These are phyloP conservation scores for Nitzschia inconspicua DNA, from an alignment of 108 stramenopile genomes.

Conservation along the genomic window DNA sequence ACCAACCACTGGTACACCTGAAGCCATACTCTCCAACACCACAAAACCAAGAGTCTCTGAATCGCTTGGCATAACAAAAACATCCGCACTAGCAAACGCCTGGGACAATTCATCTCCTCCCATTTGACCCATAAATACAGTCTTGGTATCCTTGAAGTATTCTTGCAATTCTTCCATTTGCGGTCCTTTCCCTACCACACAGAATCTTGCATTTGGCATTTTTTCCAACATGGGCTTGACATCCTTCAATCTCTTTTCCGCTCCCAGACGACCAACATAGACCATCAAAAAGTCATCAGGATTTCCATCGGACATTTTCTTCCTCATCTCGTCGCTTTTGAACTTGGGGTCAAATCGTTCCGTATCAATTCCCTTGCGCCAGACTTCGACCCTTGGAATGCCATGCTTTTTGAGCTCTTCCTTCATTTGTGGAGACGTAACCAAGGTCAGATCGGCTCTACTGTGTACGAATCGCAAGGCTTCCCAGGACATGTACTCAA, in stretches of 20 bases:
- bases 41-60: conserved; percentile 91
- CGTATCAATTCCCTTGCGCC: conserved; percentile 95
- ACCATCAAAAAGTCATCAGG: conserved; percentile 89
- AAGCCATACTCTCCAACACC: conserved; percentile 89
- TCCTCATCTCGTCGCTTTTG: conserved; percentile 58
- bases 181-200: conserved; percentile 78
- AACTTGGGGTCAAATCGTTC: conserved; percentile 89
- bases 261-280: conserved; percentile 94
- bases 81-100: conserved; percentile 88
- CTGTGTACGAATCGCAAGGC: conserved; percentile 73
- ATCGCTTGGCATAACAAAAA: conserved; percentile 84
- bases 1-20: conserved; percentile 85
- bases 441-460: conserved; percentile 91
- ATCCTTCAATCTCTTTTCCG: conserved; percentile 90
- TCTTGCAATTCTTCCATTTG: conserved; percentile 52
- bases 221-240: conserved; percentile 78
- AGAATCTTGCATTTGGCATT: conserved; percentile 52
- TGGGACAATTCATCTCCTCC: conserved; percentile 63
- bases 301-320: conserved; percentile 74
- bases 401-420: conserved; percentile 78
- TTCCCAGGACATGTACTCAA: conserved; percentile 74
- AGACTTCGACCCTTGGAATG: conserved; percentile 91
- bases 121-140: conserved; percentile 70
- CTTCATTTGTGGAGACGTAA: conserved; percentile 91
- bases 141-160: conserved; percentile 75